Evolutionary conservation across 257 asterid species (phyloP), one percentile per base, ranked within the genome.

Genomic region (Solanum tarapatanum): DNA sequence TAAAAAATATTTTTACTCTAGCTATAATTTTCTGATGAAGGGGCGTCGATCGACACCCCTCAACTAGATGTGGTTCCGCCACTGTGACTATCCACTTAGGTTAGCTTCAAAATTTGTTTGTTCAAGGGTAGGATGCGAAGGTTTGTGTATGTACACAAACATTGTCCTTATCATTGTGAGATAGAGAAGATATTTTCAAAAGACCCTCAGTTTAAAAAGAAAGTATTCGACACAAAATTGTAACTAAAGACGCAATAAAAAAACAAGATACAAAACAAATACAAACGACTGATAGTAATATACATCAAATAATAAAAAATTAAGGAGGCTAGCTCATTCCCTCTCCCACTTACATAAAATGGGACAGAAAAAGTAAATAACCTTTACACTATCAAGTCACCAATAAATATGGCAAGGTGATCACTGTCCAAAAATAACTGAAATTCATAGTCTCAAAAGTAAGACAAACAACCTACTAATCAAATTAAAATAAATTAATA

Each of bases 331-430:
- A 58, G 24, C 12, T 8, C 68, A 21, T 4, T 21, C 68, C 68
- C 26, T 58, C 68, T 58, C 68, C 17, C 30, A 24, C 30, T 11
- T 26, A 64, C 16, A n/a, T 24, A n/a, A 64, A 64, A 64, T 64
- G 13, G 7, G 32, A 0, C 30, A 0, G 0, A n/a, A 64, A 0
- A n/a, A n/a, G 3, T 23, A 4, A 24, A 24, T 64, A 64, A 1
- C 32, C 7, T 64, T 64, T 24, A 5, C 17, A 64, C 8, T 11
- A 10, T 64, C 73, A 11, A 64, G 33, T 64, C 73, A 64, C 33
- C 73, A 24, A 62, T 64, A n/a, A 64, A 64, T 24, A 64, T 24
- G 33, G 10, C n/a, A 55, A 17, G n/a, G 64, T 55, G 64, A 64
- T 24, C 33, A 64, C 7, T 1, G 33, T 24, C 33, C 73, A 24